Percentiles rank a stretch among this genome's conserved stretches.
These are phyloP conservation scores for Trametes elegans DNA, from an alignment of 768 basidiomycete species.

Conservation along the genomic window DNA sequence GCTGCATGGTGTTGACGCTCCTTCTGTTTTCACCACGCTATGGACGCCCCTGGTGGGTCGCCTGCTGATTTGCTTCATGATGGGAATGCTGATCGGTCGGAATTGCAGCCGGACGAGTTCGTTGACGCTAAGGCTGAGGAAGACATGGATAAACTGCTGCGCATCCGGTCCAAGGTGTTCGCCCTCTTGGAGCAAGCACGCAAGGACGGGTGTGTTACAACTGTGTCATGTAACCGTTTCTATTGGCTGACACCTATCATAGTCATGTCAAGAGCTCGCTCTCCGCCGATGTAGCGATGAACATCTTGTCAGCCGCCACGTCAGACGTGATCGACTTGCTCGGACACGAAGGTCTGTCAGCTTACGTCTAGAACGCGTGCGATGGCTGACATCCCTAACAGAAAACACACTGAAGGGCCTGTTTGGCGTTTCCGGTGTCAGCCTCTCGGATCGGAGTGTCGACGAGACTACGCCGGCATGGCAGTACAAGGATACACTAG, in stretches of 20 bases:
- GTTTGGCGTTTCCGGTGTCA: conserved; percentile 78
- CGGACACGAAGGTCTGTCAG: conserved; percentile 40
- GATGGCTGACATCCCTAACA: conserved; percentile 26
- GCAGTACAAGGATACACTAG: conserved; percentile 45
- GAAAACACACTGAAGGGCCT: conserved; percentile 66
- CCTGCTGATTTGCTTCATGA: no score
- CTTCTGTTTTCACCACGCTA: conserved; percentile 67
- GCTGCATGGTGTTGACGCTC: conserved; percentile 28
- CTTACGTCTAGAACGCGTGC: neutral
- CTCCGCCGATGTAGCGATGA: conserved; percentile 72
- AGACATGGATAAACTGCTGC: conserved; percentile 65
- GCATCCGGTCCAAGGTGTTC: conserved; percentile 59
- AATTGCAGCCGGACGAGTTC: conserved; percentile 57
- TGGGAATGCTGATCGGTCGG: neutral
- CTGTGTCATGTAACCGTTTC: no score
- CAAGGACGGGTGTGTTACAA: conserved; percentile 56
- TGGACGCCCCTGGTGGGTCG: conserved; percentile 73
- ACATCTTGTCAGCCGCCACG: conserved; percentile 41
- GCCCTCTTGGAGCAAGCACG: conserved; percentile 76
- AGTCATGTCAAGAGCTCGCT: conserved; percentile 75
- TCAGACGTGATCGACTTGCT: conserved; percentile 36
- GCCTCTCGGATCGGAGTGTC: conserved; percentile 44
- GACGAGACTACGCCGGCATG: conserved; percentile 43
- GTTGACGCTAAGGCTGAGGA: conserved; percentile 49
- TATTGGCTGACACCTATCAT: neutral